Conservation (phyloP, 2,329 filamentous ascomycete genomes). For the Nemania abortiva region DNA sequence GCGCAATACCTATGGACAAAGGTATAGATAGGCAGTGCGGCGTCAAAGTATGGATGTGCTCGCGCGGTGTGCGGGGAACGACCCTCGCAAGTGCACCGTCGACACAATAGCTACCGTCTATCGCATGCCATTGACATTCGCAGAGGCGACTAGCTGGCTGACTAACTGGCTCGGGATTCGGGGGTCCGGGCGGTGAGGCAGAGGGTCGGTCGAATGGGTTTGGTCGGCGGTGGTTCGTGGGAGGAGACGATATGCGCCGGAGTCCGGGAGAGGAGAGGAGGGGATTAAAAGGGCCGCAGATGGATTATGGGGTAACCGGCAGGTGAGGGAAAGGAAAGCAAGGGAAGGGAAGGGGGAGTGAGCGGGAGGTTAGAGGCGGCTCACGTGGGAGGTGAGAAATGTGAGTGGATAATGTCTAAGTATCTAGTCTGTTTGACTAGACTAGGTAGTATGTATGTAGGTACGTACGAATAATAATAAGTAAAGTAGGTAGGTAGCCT, state of each 20-base stretch:
- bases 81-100: conserved; percentile 70
- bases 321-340: not conserved
- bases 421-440: conserved; percentile 8
- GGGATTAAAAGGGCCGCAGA: conserved; percentile 4
- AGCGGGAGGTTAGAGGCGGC: conserved; percentile 2
- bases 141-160: conserved; percentile 24
- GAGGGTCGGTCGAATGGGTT: conserved; percentile 1
- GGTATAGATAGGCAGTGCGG: not conserved
- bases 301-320: not conserved
- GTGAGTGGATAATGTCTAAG: conserved; percentile 24
- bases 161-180: conserved; percentile 23
- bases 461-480: no score
- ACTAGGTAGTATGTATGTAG: not conserved
- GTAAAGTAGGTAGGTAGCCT: not conserved
- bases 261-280: not conserved
- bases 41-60: conserved; percentile 50
- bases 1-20: not conserved
- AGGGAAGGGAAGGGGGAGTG: not conserved
- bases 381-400: not conserved
- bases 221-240: conserved; percentile 16
- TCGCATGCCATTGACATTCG: conserved; percentile 67
- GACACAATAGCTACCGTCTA: conserved; percentile 64
- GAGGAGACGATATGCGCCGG: conserved; percentile 17
- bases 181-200: conserved; percentile 21
- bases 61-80: conserved; percentile 68